Conservation (phyloP, 2,329 filamentous ascomycete genomes). For the Didymella glomerata region DNA sequence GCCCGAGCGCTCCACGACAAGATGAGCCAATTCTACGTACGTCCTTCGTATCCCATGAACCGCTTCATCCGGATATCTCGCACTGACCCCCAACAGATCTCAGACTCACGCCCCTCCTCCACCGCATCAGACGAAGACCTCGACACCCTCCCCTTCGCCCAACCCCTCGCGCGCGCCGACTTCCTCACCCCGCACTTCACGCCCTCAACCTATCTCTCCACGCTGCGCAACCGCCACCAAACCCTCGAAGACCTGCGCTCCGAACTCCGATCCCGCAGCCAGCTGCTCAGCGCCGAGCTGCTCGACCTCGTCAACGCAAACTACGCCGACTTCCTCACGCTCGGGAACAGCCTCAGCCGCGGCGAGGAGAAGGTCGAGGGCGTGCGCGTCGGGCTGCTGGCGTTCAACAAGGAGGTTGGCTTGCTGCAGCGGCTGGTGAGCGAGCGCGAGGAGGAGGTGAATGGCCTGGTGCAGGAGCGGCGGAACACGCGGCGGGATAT, state of each 20-base stretch:
- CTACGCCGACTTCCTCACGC: slow-evolving; percentile 86
- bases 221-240: slow-evolving; percentile 86
- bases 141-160: slow-evolving; percentile 82
- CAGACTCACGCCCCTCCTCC: slow-evolving; percentile 21
- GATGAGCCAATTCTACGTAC: slow-evolving; percentile 62
- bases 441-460: slow-evolving; percentile 70
- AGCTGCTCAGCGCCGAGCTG: slow-evolving; percentile 82
- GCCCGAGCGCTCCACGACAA: slow-evolving; percentile 9
- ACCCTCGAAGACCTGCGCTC: slow-evolving; percentile 91
- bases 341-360: slow-evolving; percentile 82
- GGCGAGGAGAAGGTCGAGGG: slow-evolving; percentile 93
- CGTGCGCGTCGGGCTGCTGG: slow-evolving; percentile 83
- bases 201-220: slow-evolving; percentile 82
- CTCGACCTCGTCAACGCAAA: slow-evolving; percentile 95
- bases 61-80: no score
- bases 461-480: slow-evolving; percentile 71
- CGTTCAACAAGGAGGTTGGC: slow-evolving; percentile 83
- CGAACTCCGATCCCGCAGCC: slow-evolving; percentile 82
- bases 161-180: slow-evolving; percentile 80
- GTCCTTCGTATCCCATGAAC: slow-evolving; percentile 13
- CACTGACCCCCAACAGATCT: slow-evolving; percentile 18
- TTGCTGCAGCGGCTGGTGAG: slow-evolving; percentile 73
- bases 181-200: slow-evolving; percentile 82
- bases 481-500: slow-evolving; percentile 72
- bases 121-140: slow-evolving; percentile 46